A percentile compares a stretch with the other conserved stretches of the same genome.
phyloP scores from a whole-genome alignment of 2,329 filamentous ascomycete genomes.

The Epichloe gansuensis region DNA sequence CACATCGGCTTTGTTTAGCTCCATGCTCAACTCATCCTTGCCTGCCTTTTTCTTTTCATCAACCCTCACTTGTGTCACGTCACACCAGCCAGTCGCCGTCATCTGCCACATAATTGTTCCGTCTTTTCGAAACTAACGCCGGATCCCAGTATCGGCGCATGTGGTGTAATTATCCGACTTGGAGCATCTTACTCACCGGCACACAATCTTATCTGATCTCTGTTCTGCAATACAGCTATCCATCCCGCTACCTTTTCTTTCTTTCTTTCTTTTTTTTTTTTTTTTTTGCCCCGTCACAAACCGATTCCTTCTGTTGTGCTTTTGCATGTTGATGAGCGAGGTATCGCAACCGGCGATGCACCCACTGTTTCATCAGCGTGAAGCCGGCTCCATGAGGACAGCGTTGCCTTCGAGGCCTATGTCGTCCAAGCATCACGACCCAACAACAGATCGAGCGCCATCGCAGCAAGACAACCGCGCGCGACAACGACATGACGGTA shows the following conservation, averaged over 20 bases:
- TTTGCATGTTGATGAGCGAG: slow-evolving; percentile 20
- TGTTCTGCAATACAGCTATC: background rate
- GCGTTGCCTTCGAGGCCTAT: slow-evolving; percentile 27
- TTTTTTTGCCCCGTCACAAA: background rate
- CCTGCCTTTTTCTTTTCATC: background rate
- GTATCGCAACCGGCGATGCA: slow-evolving; percentile 14
- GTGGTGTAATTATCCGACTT: background rate
- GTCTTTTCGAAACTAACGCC: background rate
- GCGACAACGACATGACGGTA: slow-evolving; percentile 12
- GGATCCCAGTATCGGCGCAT: background rate
- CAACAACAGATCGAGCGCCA: slow-evolving; percentile 12
- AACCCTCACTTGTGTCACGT: background rate
- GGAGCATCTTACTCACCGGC: background rate
- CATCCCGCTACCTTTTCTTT: background rate
- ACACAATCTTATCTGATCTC: slow-evolving; percentile 5
- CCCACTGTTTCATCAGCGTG: slow-evolving; percentile 18
- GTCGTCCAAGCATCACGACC: slow-evolving; percentile 19
- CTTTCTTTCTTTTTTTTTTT: too few species aligned
- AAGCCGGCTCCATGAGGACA: slow-evolving; percentile 20
- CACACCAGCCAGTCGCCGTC: background rate
- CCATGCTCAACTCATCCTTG: background rate
- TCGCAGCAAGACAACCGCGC: slow-evolving; percentile 13
- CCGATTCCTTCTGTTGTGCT: background rate
- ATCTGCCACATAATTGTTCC: background rate
- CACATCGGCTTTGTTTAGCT: background rate